Evolutionary conservation across 2,329 filamentous ascomycete species (phyloP).

Genomic region (Paraphoma sp.): DNA sequence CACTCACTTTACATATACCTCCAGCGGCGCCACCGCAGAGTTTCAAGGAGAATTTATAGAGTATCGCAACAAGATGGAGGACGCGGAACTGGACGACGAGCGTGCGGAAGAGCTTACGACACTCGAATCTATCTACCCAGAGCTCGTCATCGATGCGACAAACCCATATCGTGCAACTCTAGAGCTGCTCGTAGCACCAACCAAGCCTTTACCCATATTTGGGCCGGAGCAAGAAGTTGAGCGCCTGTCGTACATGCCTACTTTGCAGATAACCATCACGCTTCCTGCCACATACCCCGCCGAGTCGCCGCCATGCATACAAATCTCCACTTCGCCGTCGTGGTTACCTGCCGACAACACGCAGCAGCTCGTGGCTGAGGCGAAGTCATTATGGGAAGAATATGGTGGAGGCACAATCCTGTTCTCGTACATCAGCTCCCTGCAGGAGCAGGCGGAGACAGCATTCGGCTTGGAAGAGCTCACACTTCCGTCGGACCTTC

Average conservation of each 20-base stretch:
- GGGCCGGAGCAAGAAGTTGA: slow-evolving; percentile 49
- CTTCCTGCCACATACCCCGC: slow-evolving; percentile 65
- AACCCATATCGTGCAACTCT: slow-evolving; percentile 56
- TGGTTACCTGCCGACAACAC: slow-evolving; percentile 61
- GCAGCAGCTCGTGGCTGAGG: slow-evolving; percentile 55
- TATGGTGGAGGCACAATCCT: slow-evolving; percentile 63
- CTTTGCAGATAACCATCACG: slow-evolving; percentile 59
- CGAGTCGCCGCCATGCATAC: slow-evolving; percentile 57
- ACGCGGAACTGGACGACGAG: slow-evolving; percentile 57
- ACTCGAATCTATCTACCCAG: slow-evolving; percentile 68
- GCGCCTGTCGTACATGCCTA: slow-evolving; percentile 62
- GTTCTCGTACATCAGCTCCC: slow-evolving; percentile 65
- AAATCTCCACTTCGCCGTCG: slow-evolving; percentile 55
- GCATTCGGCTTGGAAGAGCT: slow-evolving; percentile 60
- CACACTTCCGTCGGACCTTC: slow-evolving; percentile 58
- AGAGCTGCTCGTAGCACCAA: slow-evolving; percentile 62
- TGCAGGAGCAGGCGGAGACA: slow-evolving; percentile 64
- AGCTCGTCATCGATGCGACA: slow-evolving; percentile 58
- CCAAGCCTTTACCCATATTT: slow-evolving; percentile 54
- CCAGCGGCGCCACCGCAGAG: not conserved
- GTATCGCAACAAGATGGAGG: slow-evolving; percentile 32
- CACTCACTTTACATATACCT: not conserved
- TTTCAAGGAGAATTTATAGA: not conserved
- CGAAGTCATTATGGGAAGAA: slow-evolving; percentile 64
- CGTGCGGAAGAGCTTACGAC: slow-evolving; percentile 65